Conservation (phyloP, 1,284 basidiomycete genomes). For the Trichosporon faecale region DNA sequence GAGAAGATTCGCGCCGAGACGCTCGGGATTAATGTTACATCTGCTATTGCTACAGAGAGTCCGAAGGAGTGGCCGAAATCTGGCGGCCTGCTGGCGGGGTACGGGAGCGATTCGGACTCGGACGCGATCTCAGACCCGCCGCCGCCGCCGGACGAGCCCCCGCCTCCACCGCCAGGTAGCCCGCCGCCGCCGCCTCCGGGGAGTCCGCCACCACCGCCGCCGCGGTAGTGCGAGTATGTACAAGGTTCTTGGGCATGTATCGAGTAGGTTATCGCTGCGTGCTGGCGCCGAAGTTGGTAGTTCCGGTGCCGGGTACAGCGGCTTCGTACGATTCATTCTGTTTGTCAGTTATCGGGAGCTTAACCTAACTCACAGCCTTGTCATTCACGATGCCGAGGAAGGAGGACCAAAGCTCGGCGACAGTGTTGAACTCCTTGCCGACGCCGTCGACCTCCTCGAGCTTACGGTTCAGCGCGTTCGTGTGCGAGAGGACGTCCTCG, state of each 20-base stretch:
- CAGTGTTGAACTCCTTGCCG: slow-evolving; percentile 87
- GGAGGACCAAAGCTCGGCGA: slow-evolving; percentile 75
- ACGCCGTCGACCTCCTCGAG: slow-evolving; percentile 87
- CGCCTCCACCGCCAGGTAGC: slow-evolving; percentile 21
- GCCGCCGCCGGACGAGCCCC: slow-evolving; percentile 21
- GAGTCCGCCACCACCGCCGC: not conserved
- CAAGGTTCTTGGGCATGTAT: not conserved
- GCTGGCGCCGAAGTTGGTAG: slow-evolving; percentile 40
- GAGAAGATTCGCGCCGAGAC: slow-evolving; percentile 17
- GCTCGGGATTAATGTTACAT: slow-evolving; percentile 23
- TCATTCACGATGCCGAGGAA: slow-evolving; percentile 45
- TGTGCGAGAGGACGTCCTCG: slow-evolving; percentile 78
- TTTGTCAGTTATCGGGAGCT: not conserved
- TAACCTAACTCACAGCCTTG: slow-evolving; percentile 36
- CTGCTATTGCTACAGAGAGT: not conserved
- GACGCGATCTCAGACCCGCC: slow-evolving; percentile 22
- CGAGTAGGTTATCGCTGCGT: slow-evolving; percentile 6
- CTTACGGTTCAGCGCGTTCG: slow-evolving; percentile 85
- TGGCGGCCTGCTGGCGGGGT: slow-evolving; percentile 42
- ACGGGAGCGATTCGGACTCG: slow-evolving; percentile 43
- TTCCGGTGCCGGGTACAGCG: slow-evolving; percentile 48
- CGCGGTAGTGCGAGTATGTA: not conserved
- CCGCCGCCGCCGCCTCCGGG: slow-evolving; percentile 15
- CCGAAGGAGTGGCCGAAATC: slow-evolving; percentile 22
- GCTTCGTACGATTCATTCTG: slow-evolving; percentile 31